phyloP scores from a whole-genome alignment of 495 filamentous ascomycete species.

The Tuber melanosporum region DNA sequence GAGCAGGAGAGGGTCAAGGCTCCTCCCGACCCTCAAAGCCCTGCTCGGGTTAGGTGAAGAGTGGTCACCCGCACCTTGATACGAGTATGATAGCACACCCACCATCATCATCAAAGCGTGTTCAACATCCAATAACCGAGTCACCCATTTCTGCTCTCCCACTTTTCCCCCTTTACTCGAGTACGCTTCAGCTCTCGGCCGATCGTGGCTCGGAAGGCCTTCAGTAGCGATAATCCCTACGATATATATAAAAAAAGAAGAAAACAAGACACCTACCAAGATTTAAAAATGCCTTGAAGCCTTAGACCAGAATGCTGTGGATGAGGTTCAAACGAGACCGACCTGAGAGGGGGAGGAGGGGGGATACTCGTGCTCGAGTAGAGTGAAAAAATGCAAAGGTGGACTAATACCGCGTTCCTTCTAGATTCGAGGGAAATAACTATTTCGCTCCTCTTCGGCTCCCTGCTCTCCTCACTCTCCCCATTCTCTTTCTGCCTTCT shows the following conservation, averaged over 20 bases:
- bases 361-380: not conserved
- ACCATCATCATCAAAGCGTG: not conserved
- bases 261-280: not conserved
- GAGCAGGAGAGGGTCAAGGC: slow-evolving; percentile 2
- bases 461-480: not conserved
- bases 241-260: not conserved
- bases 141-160: not conserved
- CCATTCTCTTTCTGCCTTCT: not conserved
- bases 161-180: not conserved
- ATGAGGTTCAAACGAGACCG: not conserved
- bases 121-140: not conserved
- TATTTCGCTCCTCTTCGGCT: not conserved
- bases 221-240: slow-evolving; percentile 3
- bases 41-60: not conserved
- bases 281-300: not conserved
- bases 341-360: not conserved
- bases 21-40: not conserved
- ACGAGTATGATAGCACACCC: not conserved
- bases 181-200: not conserved
- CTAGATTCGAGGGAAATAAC: slow-evolving; percentile 6
- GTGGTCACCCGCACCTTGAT: not conserved
- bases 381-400: not conserved
- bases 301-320: not conserved
- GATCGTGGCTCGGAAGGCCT: not conserved
- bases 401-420: not conserved